A percentile compares a stretch with the other conserved stretches of the same genome.
These are phyloP conservation scores for Marchantia paleacea DNA, from an alignment of 225 moss, liverwort and hornwort genomes.

Conservation along the genomic window DNA sequence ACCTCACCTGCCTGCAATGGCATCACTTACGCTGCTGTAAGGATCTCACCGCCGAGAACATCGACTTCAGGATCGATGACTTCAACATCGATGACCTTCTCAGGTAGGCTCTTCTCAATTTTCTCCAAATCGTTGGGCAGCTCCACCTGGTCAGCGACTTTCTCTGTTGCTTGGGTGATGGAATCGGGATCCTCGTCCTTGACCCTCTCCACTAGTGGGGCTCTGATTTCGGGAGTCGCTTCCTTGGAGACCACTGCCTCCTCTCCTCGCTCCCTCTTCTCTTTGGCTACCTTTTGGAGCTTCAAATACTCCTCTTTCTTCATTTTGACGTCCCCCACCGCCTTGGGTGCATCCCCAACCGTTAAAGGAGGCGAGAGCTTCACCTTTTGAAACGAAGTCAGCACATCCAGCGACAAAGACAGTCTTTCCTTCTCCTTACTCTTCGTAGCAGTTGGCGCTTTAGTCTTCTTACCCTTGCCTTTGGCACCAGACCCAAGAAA, in stretches of 20 bases:
- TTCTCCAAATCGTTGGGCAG: not conserved
- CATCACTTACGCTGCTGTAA: not conserved
- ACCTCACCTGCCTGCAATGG: too few species aligned
- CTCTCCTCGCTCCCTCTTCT: slow-evolving; percentile 60
- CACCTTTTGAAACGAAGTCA: slow-evolving; percentile 69
- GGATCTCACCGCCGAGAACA: slow-evolving; percentile 15
- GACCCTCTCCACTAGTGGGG: not conserved
- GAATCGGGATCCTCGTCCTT: slow-evolving; percentile 10
- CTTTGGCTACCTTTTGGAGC: slow-evolving; percentile 64
- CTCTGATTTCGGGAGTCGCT: not conserved
- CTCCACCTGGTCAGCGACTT: slow-evolving; percentile 2
- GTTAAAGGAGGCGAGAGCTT: slow-evolving; percentile 82
- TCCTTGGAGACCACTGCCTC: slow-evolving; percentile 17
- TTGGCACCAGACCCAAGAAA: slow-evolving; percentile 56
- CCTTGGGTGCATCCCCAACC: slow-evolving; percentile 67
- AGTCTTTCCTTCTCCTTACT: slow-evolving; percentile 77
- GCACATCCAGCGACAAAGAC: slow-evolving; percentile 69
- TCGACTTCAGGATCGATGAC: not conserved
- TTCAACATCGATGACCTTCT: not conserved
- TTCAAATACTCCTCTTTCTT: slow-evolving; percentile 66
- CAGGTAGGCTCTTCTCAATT: not conserved
- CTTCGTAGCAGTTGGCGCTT: slow-evolving; percentile 49
- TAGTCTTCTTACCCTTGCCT: slow-evolving; percentile 74
- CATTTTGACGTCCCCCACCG: slow-evolving; percentile 68
- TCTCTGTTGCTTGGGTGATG: slow-evolving; percentile 6